Evolutionary conservation across 2,329 filamentous ascomycete species (phyloP).

Genomic region (Talaromyces sp.): DNA sequence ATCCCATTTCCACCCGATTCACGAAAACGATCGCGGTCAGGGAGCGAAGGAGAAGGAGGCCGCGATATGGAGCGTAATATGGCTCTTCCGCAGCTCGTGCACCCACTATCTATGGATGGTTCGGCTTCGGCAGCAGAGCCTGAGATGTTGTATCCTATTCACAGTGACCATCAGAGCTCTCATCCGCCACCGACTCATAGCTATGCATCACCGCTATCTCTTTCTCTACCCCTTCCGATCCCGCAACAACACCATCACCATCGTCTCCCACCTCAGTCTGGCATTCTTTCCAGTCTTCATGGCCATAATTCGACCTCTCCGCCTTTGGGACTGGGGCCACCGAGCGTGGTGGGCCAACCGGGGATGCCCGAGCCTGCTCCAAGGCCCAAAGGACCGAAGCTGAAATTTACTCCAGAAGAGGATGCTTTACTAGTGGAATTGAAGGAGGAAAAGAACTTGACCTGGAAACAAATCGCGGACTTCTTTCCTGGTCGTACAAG

Average conservation of each 20-base stretch:
- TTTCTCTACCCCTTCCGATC: slow-evolving; percentile 40
- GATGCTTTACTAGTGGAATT: slow-evolving; percentile 84
- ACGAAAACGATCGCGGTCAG: slow-evolving; percentile 39
- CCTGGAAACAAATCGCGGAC: slow-evolving; percentile 96
- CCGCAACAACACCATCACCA: slow-evolving; percentile 75
- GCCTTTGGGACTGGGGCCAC: slow-evolving; percentile 61
- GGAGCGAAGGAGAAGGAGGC: slow-evolving; percentile 32
- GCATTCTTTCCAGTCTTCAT: slow-evolving; percentile 64
- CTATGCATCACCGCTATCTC: slow-evolving; percentile 44
- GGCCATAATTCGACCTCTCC: slow-evolving; percentile 57
- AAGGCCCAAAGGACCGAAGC: slow-evolving; percentile 80
- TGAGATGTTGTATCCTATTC: slow-evolving; percentile 40
- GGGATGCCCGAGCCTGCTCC: slow-evolving; percentile 86
- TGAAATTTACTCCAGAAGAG: slow-evolving; percentile 92
- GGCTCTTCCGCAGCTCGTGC: slow-evolving; percentile 32
- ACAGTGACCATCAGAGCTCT: slow-evolving; percentile 33
- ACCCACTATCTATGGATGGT: slow-evolving; percentile 36
- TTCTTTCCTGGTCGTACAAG: slow-evolving; percentile 92
- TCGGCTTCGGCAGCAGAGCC: slow-evolving; percentile 34
- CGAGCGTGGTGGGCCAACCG: slow-evolving; percentile 81
- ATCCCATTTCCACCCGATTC: slow-evolving; percentile 34
- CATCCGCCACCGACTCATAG: slow-evolving; percentile 32
- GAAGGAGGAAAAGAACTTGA: slow-evolving; percentile 92
- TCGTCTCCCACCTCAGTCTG: slow-evolving; percentile 72
- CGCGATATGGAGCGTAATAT: slow-evolving; percentile 25